Evolutionary conservation across 768 basidiomycete genomes (phyloP), one percentile per base, ranked within the genome.

Genomic region (Cystobasidium onofrii): DNA sequence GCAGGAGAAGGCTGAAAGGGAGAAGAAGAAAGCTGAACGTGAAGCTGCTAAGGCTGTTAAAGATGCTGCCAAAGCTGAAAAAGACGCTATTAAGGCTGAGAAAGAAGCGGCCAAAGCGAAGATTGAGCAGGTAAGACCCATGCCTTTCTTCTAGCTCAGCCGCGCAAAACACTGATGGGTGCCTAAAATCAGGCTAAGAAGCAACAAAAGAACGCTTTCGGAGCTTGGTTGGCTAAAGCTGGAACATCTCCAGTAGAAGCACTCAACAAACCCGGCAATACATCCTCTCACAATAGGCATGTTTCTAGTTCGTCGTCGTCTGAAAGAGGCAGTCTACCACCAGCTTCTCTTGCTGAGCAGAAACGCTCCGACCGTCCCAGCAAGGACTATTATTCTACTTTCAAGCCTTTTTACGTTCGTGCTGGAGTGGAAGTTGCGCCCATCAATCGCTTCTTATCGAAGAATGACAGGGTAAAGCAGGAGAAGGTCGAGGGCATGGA

Each of bases 121-220:
- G 46, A 73, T 73, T 43, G 73, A 71, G 7, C 66, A 55, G 25
- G 74, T 36, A 17, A 27, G 69, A 43, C 18, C n/a, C 23, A n/a
- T n/a, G n/a, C n/a, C n/a, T n/a, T n/a, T n/a, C n/a, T n/a, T n/a
- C n/a, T n/a, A n/a, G n/a, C n/a, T n/a, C n/a, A n/a, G n/a, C n/a
- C n/a, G n/a, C n/a, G n/a, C n/a, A n/a, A n/a, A n/a, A n/a, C n/a
- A n/a, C n/a, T n/a, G n/a, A n/a, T n/a, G n/a, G n/a, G n/a, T n/a
- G n/a, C n/a, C n/a, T n/a, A n/a, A n/a, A n/a, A n/a, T n/a, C 73
- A 81, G 79, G 86, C 86, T 1, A 86, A 88, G 64, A 85, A 86
- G 67, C 91, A 87, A 80, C 90, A 90, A 2, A 86, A 87, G 34
- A 88, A 87, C 9, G 81, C 90, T 15, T 87, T 95, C 87, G 85